A percentile compares a stretch with the other conserved stretches of the same genome.
Evolutionary conservation across 331 rosid species (phyloP).

Genomic region (Prunus yedoensis): DNA sequence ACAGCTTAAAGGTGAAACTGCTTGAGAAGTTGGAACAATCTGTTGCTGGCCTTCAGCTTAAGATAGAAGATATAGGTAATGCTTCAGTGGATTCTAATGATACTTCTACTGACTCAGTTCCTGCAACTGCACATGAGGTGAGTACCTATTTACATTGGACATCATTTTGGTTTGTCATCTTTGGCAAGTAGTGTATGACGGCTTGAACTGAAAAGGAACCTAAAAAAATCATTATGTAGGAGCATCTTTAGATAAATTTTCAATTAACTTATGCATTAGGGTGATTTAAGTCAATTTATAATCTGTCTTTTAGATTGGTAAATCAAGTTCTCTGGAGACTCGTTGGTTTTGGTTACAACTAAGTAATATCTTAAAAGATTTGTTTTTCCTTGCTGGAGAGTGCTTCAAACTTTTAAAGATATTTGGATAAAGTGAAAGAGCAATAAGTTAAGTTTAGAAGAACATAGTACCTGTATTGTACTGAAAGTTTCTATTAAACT

Average conservation of each 20-base stretch:
- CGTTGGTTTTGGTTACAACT: neutral
- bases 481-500: neutral
- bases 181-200: constrained; percentile 14
- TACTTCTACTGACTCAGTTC: constrained; percentile 32
- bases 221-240: neutral
- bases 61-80: constrained; percentile 50
- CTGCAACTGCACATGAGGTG: constrained; percentile 69
- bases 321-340: neutral
- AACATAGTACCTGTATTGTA: neutral
- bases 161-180: constrained; percentile 18
- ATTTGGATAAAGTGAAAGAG: neutral
- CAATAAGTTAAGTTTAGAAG: neutral
- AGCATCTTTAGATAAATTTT: neutral
- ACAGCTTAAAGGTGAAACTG: constrained; percentile 70
- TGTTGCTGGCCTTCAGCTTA: constrained; percentile 57
- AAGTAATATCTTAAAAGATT: neutral
- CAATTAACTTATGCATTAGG: neutral
- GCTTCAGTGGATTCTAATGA: constrained; percentile 44
- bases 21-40: constrained; percentile 86
- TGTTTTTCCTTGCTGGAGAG: neutral
- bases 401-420: neutral
- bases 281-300: neutral
- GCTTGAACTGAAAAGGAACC: constrained; percentile 1
- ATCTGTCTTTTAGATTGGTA: neutral
- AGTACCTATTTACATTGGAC: constrained; percentile 24